Percentiles rank a stretch among this genome's conserved stretches.
phyloP scores from a whole-genome alignment of 768 basidiomycete genomes.

The Lactifluus piperatus region DNA sequence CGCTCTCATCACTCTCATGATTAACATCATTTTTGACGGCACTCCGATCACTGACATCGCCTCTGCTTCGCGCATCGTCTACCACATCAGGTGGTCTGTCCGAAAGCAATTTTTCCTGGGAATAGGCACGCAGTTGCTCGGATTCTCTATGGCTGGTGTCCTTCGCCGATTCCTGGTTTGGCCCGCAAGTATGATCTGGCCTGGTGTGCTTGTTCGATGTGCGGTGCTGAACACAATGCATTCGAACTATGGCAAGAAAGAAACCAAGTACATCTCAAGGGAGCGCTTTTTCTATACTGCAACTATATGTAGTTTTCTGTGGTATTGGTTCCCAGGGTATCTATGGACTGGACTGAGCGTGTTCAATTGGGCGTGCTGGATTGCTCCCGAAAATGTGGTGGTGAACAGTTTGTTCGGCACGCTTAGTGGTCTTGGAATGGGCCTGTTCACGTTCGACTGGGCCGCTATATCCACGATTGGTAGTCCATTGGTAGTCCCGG shows the following conservation, averaged over 20 bases:
- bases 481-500: slow-evolving; percentile 75
- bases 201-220: slow-evolving; percentile 75
- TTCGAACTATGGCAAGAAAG: slow-evolving; percentile 56
- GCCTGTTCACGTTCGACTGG: slow-evolving; percentile 82
- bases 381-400: slow-evolving; percentile 66
- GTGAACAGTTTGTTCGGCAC: slow-evolving; percentile 71
- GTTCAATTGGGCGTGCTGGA: slow-evolving; percentile 93
- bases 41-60: slow-evolving; percentile 66
- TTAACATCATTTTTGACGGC: slow-evolving; percentile 54
- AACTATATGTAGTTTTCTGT: slow-evolving; percentile 49
- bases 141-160: slow-evolving; percentile 64
- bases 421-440: slow-evolving; percentile 70
- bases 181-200: slow-evolving; percentile 86
- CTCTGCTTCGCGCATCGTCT: slow-evolving; percentile 60
- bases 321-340: slow-evolving; percentile 79
- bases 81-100: slow-evolving; percentile 44
- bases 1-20: slow-evolving; percentile 75
- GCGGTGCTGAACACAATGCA: slow-evolving; percentile 86
- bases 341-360: slow-evolving; percentile 77
- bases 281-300: slow-evolving; percentile 70
- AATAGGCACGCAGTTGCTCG: slow-evolving; percentile 56
- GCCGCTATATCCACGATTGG: slow-evolving; percentile 65
- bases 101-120: slow-evolving; percentile 56
- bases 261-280: slow-evolving; percentile 65
- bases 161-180: slow-evolving; percentile 79